Conservation (phyloP, 1,139 yeast genomes). For the Yarrowia galli region DNA sequence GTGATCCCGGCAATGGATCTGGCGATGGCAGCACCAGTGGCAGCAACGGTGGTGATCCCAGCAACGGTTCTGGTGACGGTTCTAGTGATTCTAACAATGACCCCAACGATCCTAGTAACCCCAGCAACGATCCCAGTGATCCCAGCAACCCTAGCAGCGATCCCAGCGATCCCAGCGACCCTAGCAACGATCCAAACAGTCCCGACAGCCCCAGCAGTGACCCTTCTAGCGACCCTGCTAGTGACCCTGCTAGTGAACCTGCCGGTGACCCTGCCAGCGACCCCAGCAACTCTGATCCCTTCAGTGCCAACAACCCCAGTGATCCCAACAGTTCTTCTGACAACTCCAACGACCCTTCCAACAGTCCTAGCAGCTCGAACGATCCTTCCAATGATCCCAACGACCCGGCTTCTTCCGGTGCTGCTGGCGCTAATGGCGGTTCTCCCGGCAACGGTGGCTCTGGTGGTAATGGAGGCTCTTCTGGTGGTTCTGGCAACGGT, state of each 20-base stretch:
- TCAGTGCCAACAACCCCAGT: not conserved
- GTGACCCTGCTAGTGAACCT: too few species aligned
- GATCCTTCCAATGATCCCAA: constrained; percentile 12
- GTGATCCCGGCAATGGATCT: not conserved
- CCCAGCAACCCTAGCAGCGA: not conserved
- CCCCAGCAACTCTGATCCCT: not conserved
- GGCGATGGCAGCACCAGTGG: not conserved
- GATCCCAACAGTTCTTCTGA: not conserved
- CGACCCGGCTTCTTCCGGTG: constrained; percentile 22
- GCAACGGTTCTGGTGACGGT: constrained; percentile 15
- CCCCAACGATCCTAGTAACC: constrained; percentile 3
- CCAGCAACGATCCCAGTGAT: constrained; percentile 2
- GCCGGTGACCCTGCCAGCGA: not conserved
- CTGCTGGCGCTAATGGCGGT: constrained; percentile 24
- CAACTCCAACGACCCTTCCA: not conserved
- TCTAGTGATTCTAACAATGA: not conserved
- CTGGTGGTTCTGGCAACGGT: constrained; percentile 14
- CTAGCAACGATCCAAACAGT: not conserved
- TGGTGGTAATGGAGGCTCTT: constrained; percentile 17
- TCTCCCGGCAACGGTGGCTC: not conserved
- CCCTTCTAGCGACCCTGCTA: not conserved
- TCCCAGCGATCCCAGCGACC: not conserved
- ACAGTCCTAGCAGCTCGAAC: not conserved
- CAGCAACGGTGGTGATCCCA: not conserved
- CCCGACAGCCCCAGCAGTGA: not conserved